These are phyloP conservation scores for Solanum rostratum DNA, from an alignment of 257 asterid genomes.

Conservation along the genomic window DNA sequence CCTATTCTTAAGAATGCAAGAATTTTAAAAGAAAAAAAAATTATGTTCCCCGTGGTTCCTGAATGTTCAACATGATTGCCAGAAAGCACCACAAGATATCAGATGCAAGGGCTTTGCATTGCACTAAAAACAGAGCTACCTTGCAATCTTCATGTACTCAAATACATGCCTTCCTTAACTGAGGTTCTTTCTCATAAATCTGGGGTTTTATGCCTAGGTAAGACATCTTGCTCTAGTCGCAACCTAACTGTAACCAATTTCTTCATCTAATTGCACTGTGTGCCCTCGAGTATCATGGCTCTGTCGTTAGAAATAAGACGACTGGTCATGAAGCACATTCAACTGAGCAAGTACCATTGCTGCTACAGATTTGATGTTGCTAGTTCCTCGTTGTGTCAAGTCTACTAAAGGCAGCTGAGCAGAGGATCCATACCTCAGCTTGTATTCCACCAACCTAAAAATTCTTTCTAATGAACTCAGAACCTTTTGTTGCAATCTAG, in stretches of 20 bases:
- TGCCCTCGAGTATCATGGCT: not conserved
- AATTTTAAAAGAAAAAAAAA: not conserved
- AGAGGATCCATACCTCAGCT: slow-evolving; percentile 27
- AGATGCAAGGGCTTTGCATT: not conserved
- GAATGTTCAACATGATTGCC: not conserved
- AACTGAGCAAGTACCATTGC: slow-evolving; percentile 54
- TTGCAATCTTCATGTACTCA: not conserved
- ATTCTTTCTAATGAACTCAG: slow-evolving; percentile 40
- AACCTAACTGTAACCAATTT: not conserved
- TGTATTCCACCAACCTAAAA: slow-evolving; percentile 36
- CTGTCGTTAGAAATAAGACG: slow-evolving; percentile 14
- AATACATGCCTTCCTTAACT: not conserved
- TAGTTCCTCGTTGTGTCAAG: slow-evolving; percentile 47
- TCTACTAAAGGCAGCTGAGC: slow-evolving; percentile 46
- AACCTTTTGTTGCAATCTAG: slow-evolving; percentile 43
- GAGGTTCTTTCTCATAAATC: not conserved
- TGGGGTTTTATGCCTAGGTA: not conserved
- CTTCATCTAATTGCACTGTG: not conserved
- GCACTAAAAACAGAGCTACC: not conserved
- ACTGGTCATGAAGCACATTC: slow-evolving; percentile 43
- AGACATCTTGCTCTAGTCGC: not conserved
- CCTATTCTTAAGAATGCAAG: not conserved
- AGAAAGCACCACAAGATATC: not conserved
- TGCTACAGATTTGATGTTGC: slow-evolving; percentile 34
- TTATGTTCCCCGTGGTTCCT: not conserved